phyloP scores from a whole-genome alignment of 495 filamentous ascomycete genomes.

The Rhizodiscina lignyota region DNA sequence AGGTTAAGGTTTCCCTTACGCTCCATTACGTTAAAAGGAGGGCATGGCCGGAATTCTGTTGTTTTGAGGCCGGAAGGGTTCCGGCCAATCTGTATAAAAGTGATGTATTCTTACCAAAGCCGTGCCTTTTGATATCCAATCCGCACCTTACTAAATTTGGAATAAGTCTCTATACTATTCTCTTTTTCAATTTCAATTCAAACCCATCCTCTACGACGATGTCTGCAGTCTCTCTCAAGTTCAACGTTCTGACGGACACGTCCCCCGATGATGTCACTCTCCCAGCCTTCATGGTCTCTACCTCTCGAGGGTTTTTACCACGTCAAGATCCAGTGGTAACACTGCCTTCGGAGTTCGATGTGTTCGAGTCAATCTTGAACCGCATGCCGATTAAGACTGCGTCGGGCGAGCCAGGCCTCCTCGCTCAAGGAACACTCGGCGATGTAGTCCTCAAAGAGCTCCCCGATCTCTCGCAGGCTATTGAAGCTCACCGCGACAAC shows the following conservation, averaged over 20 bases:
- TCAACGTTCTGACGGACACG: slow-evolving; percentile 38
- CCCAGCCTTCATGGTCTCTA: slow-evolving; percentile 72
- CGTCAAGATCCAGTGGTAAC: slow-evolving; percentile 39
- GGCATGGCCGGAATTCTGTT: no score
- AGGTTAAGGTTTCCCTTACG: no score
- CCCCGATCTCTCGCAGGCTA: slow-evolving; percentile 52
- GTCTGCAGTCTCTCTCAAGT: slow-evolving; percentile 17
- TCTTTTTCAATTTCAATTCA: no score
- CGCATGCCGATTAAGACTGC: slow-evolving; percentile 58
- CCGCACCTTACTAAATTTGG: no score
- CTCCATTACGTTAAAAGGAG: no score
- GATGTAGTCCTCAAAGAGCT: slow-evolving; percentile 46
- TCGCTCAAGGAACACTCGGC: slow-evolving; percentile 55
- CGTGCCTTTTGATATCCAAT: no score
- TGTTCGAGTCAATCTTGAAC: slow-evolving; percentile 50
- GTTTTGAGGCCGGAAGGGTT: no score
- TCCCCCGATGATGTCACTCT: slow-evolving; percentile 41
- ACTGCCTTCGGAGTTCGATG: slow-evolving; percentile 52
- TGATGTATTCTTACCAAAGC: no score
- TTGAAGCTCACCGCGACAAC: slow-evolving; percentile 54
- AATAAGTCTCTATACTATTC: no score
- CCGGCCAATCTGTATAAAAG: no score
- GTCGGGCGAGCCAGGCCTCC: slow-evolving; percentile 55
- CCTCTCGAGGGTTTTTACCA: slow-evolving; percentile 62
- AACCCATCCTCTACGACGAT: slow-evolving; percentile 14